phyloP scores from a whole-genome alignment of 768 basidiomycete genomes.

The Cyclocybe aegerita region DNA sequence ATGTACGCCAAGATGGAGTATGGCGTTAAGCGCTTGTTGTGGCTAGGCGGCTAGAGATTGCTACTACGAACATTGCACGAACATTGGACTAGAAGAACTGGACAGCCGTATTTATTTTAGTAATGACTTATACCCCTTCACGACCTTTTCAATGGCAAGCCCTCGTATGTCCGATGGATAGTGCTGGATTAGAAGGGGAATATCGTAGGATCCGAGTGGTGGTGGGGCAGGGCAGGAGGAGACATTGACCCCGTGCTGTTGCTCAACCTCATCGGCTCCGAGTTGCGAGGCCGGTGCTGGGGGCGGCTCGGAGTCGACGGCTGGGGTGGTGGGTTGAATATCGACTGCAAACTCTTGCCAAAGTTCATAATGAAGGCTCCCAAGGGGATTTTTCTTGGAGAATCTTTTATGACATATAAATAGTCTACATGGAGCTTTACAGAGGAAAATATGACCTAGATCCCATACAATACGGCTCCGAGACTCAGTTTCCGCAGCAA shows the following conservation, averaged over 20 bases:
- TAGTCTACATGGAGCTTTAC: no score
- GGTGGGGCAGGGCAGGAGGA: constrained; percentile 2
- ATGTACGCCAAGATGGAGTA: constrained; percentile 93
- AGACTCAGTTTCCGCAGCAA: no score
- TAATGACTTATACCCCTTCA: no score
- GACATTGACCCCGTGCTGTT: constrained; percentile 1
- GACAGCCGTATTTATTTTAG: no score
- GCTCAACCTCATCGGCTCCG: constrained; percentile 4
- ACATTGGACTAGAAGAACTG: no score
- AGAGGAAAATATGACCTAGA: no score
- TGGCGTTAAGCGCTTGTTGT: constrained; percentile 85
- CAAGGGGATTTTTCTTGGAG: no score
- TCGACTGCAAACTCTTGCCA: constrained; percentile 3
- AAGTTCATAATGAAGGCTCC: constrained; percentile 10
- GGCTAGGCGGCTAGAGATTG: constrained; percentile 65
- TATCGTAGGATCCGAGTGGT: background rate
- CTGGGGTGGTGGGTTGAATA: constrained; percentile 6
- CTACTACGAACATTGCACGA: background rate
- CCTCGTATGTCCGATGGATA: no score
- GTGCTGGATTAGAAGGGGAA: background rate
- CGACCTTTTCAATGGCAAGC: no score
- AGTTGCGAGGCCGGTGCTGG: background rate
- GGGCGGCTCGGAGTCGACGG: background rate
- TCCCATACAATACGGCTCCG: no score
- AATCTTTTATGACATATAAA: no score